A percentile compares a stretch with the other conserved stretches of the same genome.
Conservation (phyloP, 2,329 filamentous ascomycete species). For the Arthrobotrys iridis region DNA sequence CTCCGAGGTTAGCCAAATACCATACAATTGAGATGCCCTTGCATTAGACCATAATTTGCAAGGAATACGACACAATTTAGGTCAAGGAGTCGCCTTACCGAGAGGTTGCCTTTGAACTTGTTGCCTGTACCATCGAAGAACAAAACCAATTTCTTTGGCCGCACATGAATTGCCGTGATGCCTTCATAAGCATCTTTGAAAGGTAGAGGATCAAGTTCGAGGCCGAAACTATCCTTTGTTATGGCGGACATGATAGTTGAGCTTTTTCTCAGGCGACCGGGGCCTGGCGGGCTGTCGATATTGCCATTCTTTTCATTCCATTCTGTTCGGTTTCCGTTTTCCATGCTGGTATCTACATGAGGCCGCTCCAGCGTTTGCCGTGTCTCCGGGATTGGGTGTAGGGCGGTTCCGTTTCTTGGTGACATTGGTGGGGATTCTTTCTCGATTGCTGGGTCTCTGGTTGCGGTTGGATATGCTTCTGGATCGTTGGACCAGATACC, state of each 20-base stretch:
- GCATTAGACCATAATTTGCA: background rate
- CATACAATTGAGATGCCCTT: background rate
- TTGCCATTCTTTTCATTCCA: slow-evolving; percentile 48
- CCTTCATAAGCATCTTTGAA: slow-evolving; percentile 50
- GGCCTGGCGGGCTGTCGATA: slow-evolving; percentile 35
- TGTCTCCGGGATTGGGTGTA: slow-evolving; percentile 44
- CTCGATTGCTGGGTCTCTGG: slow-evolving; percentile 25
- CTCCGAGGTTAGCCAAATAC: background rate
- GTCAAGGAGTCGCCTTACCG: slow-evolving; percentile 66
- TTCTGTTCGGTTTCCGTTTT: slow-evolving; percentile 6
- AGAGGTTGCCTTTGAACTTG: slow-evolving; percentile 73
- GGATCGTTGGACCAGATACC: slow-evolving; percentile 48
- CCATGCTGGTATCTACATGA: slow-evolving; percentile 31
- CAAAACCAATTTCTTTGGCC: slow-evolving; percentile 66
- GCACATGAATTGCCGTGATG: slow-evolving; percentile 50
- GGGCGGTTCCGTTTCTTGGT: slow-evolving; percentile 32
- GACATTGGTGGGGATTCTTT: slow-evolving; percentile 53
- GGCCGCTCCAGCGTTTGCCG: slow-evolving; percentile 27
- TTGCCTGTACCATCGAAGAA: slow-evolving; percentile 74
- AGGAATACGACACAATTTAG: background rate
- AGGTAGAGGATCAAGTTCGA: slow-evolving; percentile 44
- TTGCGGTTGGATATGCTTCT: slow-evolving; percentile 36
- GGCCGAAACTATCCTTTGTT: slow-evolving; percentile 49
- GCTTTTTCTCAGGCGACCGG: slow-evolving; percentile 39
- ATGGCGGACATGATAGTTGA: slow-evolving; percentile 46